Base-by-base conservation (phyloP, 1,284 basidiomycete genomes). In the Moesziomyces antarcticus region DNA sequence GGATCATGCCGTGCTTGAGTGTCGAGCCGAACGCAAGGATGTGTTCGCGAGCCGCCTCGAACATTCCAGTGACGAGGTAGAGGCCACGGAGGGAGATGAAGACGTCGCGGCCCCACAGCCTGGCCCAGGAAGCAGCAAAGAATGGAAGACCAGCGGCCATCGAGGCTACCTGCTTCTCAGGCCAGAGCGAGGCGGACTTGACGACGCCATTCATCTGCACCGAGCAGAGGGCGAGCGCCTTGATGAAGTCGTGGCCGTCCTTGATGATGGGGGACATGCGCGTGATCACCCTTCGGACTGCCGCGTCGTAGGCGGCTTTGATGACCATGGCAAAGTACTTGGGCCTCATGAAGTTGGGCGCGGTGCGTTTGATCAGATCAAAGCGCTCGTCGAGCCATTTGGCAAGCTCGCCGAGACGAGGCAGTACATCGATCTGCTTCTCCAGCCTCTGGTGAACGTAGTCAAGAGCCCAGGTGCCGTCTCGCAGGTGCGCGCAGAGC, bases 361-460 rank as follows among this genome's bases (percentile, higher is more conserved):
- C 69, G 0, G 70, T 73, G 5, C 59, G 44, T 44, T 68, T 72
- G 70, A 81, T 79, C 14, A 69, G 60, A 16, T 80, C 75, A 47
- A 81, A 78, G 49, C 80, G 76, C 35, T 81, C 70, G 18, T 67
- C 50, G 13, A 80, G 49, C 80, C 80, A 81, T 21, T 73, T 61
- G 3, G 76, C 77, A 14, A 73, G 76, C 16, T 55, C 57, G 25
- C 54, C 62, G 21, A 81, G 56, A 7, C 64, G 65, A 21, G 78
- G 79, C 53, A 81, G 71, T 7, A 70, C 50, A 7, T 59, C 54
- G 44, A 45, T 35, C 43, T 77, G 74, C 92, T 88, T 88, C 55
- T 87, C 86, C 37, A 99, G 85, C 33, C 96, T 88, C 11, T 63
- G 44, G 44, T 78, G 73, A 14, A 79, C 65, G 37, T 80, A 80